These are phyloP conservation scores for Triticum urartu DNA, from an alignment of 176 grass and related monocot genomes.

Conservation along the genomic window DNA sequence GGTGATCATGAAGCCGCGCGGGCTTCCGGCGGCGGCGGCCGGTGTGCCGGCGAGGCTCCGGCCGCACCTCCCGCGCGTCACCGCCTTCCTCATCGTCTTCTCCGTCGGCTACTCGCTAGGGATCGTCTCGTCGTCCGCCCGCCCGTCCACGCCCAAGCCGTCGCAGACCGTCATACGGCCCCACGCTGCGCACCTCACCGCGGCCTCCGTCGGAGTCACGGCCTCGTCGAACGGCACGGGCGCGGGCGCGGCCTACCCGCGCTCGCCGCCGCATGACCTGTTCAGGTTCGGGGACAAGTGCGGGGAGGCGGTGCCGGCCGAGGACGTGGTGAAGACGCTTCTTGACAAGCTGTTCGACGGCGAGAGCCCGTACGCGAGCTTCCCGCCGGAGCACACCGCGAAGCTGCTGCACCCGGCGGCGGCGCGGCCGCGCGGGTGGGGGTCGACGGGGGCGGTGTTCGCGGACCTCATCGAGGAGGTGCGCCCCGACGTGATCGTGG, in stretches of 20 bases:
- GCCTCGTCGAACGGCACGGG: background rate
- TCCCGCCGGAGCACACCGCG: conserved; percentile 51
- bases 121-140: conserved; percentile 49
- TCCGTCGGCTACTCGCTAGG: conserved; percentile 74
- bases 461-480: conserved; percentile 65
- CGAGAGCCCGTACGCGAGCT: conserved; percentile 60
- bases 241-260: background rate
- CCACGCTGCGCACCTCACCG: conserved; percentile 29
- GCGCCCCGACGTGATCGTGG: conserved; percentile 66
- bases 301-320: conserved; percentile 39
- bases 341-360: conserved; percentile 71
- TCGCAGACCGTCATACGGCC: conserved; percentile 30
- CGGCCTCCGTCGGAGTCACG: background rate
- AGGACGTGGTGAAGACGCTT: conserved; percentile 52
- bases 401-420: conserved; percentile 56
- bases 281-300: conserved; percentile 69
- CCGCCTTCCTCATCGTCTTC: conserved; percentile 61
- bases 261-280: conserved; percentile 59
- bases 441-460: conserved; percentile 81
- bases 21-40: background rate
- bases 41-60: conserved; percentile 20
- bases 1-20: conserved; percentile 52
- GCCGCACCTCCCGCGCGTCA: conserved; percentile 37
- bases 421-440: conserved; percentile 74
- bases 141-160: conserved; percentile 15